Evolutionary conservation across 257 asterid species (phyloP), one percentile per base, ranked within the genome.

Genomic region (Henckelia pumila): DNA sequence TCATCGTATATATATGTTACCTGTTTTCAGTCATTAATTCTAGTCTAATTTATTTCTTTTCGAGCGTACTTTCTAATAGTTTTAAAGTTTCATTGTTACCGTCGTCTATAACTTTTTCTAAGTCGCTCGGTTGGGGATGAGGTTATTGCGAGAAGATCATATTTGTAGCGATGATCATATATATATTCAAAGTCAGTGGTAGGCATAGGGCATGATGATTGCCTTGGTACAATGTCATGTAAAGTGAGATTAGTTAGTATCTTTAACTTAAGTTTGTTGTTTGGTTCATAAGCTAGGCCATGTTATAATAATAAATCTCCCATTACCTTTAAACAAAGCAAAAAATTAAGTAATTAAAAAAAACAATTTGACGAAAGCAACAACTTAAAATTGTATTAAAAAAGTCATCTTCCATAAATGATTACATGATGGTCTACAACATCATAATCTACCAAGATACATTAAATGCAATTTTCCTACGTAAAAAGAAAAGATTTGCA

Each of bases 381-480:
- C 83, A 77, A 76, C 86, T 85, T 82, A 76, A 73, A 28, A 77
- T 76, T 68, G 49, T 35, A 83, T 73, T 71, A 83, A 75, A 67
- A 79, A 84, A 75, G 77, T 68, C 82, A 81, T 82, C 85, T 64
- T 73, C 78, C 80, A n/a, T n/a, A 66, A 71, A 84, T 89, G 75
- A 85, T 79, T 78, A 83, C 75, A 47, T 60, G 79, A 76, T 53
- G 77, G 73, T 78, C 85, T 76, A 77, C 81, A 80, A 73, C 89
- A 84, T 30, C 80, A 83, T 65, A 81, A 82, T 89, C 87, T 79
- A 71, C 66, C 73, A 82, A 81, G 84, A 80, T 82, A 68, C 88
- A 68, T 83, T 71, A 64, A 6, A 78, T 78, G 70, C 69, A 63
- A 44, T 71, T 61, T 75, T 77, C 63, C 71, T 70, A 72, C 70